Conservation (phyloP, 192 early-diverging fungal genomes). For the Spizellomyces punctatus region DNA sequence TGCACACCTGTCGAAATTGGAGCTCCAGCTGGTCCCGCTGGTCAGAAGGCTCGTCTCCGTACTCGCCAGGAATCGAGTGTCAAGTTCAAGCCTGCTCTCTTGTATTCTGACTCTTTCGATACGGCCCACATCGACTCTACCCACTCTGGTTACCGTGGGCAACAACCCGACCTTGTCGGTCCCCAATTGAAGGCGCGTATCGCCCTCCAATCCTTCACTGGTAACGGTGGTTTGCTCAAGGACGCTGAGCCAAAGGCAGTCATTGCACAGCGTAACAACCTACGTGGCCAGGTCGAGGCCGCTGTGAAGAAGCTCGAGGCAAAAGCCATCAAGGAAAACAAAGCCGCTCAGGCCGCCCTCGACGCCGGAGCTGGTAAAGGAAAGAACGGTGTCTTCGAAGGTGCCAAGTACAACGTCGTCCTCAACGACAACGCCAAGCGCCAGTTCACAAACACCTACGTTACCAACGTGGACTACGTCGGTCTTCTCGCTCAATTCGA, state of each 20-base stretch:
- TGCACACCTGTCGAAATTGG: constrained; percentile 27
- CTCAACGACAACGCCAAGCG: constrained; percentile 36
- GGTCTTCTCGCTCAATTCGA: constrained; percentile 12
- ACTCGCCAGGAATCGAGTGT: constrained; percentile 11
- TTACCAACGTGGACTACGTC: constrained; percentile 40
- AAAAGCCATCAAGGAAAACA: constrained; percentile 27
- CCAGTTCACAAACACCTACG: constrained; percentile 41
- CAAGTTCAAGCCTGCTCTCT: constrained; percentile 21
- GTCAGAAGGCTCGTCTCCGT: constrained; percentile 9
- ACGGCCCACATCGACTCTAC: constrained; percentile 35
- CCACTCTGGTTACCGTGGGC: constrained; percentile 38
- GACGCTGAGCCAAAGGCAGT: constrained; percentile 16
- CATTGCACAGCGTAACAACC: constrained; percentile 25
- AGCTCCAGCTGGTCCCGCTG: constrained; percentile 9
- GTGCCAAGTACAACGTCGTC: constrained; percentile 31
- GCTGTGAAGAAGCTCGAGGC: constrained; percentile 35
- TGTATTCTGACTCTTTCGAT: constrained; percentile 37
- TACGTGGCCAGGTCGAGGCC: constrained; percentile 29
- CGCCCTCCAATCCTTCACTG: constrained; percentile 28
- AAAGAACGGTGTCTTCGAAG: constrained; percentile 23
- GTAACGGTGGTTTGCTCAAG: constrained; percentile 36
- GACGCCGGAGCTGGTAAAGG: constrained; percentile 16
- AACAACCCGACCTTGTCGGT: constrained; percentile 28
- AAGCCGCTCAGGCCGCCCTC: constrained; percentile 30
- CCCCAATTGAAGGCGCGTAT: constrained; percentile 20